Conservation (phyloP, 2,329 filamentous ascomycete species). For the Penicillium sp. region DNA sequence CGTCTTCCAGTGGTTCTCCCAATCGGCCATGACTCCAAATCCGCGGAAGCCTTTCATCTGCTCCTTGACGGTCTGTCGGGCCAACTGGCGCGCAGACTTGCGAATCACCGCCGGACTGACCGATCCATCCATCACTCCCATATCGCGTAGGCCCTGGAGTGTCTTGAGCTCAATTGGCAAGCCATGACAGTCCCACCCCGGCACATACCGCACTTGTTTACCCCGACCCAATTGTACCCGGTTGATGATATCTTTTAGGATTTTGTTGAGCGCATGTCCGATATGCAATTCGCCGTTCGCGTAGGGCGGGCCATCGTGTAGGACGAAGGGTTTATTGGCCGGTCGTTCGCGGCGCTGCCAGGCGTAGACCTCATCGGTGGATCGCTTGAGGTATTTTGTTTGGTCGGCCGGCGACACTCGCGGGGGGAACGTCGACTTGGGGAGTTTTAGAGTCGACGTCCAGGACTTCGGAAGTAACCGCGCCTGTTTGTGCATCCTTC, state of each 20-base stretch:
- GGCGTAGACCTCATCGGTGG: constrained; percentile 84
- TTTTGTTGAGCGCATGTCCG: constrained; percentile 95
- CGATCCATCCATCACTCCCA: constrained; percentile 33
- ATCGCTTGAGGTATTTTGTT: constrained; percentile 70
- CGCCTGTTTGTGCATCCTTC: constrained; percentile 48
- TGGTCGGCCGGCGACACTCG: constrained; percentile 54
- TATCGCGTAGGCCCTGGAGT: constrained; percentile 64
- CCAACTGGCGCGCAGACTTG: constrained; percentile 61
- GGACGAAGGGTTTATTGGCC: constrained; percentile 68
- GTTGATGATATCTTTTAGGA: constrained; percentile 92
- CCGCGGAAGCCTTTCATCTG: constrained; percentile 65
- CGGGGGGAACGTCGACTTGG: constrained; percentile 72
- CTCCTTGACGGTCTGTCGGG: constrained; percentile 60
- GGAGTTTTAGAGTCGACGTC: constrained; percentile 76
- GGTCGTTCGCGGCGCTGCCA: constrained; percentile 73
- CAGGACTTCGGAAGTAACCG: constrained; percentile 59
- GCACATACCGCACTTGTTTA: constrained; percentile 77
- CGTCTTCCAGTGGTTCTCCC: constrained; percentile 67
- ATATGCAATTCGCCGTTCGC: constrained; percentile 92
- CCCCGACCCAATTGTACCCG: constrained; percentile 81
- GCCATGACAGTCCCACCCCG: constrained; percentile 98
- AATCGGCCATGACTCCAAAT: constrained; percentile 70
- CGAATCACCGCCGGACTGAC: constrained; percentile 57
- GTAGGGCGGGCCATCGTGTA: constrained; percentile 97
- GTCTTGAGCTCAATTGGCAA: constrained; percentile 97